These are phyloP conservation scores for Striga asiatica DNA, from an alignment of 257 asterid genomes.

Conservation along the genomic window DNA sequence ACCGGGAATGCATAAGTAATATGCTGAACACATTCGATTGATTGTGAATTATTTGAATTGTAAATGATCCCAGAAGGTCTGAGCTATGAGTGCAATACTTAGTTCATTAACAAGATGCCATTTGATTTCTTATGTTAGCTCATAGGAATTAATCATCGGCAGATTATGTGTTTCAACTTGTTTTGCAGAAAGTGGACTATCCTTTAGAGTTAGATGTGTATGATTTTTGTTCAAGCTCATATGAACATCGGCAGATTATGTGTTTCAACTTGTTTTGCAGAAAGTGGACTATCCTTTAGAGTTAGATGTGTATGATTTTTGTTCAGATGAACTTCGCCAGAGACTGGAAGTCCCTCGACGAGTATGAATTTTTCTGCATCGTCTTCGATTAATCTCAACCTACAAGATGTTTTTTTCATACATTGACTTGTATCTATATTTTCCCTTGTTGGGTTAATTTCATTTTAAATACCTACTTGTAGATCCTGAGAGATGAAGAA, in stretches of 20 bases:
- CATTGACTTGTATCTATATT: slow-evolving; percentile 5
- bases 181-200: slow-evolving; percentile 87
- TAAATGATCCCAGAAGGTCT: not conserved
- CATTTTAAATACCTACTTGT: slow-evolving; percentile 10
- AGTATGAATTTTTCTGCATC: slow-evolving; percentile 32
- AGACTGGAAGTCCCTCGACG: slow-evolving; percentile 75
- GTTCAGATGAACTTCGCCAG: slow-evolving; percentile 86
- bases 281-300: slow-evolving; percentile 94
- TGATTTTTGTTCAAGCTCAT: slow-evolving; percentile 88
- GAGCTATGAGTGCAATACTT: not conserved
- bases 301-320: slow-evolving; percentile 82
- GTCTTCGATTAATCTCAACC: slow-evolving; percentile 7
- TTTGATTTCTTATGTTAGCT: not conserved
- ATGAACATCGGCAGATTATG: slow-evolving; percentile 34
- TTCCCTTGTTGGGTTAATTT: slow-evolving; percentile 11
- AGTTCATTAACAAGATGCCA: not conserved
- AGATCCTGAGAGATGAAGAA: slow-evolving; percentile 90
- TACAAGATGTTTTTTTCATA: not conserved
- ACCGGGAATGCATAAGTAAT: not conserved
- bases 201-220: slow-evolving; percentile 85
- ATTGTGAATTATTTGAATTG: not conserved
- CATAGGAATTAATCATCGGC: not conserved
- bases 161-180: slow-evolving; percentile 4
- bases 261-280: slow-evolving; percentile 31
- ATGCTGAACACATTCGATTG: not conserved